Evolutionary conservation across 192 early-diverging fungal genomes (phyloP).

Genomic region (Coemansia sp.): DNA sequence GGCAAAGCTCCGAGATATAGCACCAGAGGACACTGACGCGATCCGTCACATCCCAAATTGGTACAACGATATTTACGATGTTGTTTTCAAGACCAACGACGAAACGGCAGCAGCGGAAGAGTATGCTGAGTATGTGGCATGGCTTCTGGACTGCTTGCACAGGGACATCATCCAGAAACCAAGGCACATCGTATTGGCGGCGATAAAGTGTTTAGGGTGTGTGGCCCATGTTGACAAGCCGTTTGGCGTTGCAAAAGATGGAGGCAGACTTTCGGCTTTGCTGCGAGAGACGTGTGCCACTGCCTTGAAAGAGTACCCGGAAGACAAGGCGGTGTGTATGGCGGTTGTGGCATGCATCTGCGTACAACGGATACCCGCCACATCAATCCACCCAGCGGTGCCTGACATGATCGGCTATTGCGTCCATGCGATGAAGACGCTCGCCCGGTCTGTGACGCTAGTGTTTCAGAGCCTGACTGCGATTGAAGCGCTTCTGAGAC

Average conservation of each 20-base stretch:
- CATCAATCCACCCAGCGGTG: constrained; percentile 15
- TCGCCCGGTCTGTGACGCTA: constrained; percentile 28
- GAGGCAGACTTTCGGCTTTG: neutral
- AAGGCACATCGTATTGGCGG: constrained; percentile 20
- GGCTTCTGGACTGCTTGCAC: constrained; percentile 21
- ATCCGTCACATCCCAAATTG: neutral
- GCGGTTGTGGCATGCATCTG: constrained; percentile 34
- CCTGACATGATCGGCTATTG: constrained; percentile 20
- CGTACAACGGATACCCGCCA: constrained; percentile 20
- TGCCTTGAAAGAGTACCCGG: constrained; percentile 8
- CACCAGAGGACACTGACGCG: neutral
- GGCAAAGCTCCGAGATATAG: constrained; percentile 2
- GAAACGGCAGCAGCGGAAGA: constrained; percentile 1
- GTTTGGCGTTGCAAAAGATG: constrained; percentile 6
- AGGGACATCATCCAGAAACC: constrained; percentile 20
- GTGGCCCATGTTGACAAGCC: constrained; percentile 23
- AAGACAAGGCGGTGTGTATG: constrained; percentile 34
- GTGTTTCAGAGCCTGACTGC: constrained; percentile 45
- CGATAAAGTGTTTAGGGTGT: constrained; percentile 35
- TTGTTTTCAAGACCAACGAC: constrained; percentile 10
- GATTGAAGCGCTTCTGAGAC: constrained; percentile 38
- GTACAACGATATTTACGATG: constrained; percentile 32
- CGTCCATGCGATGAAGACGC: constrained; percentile 8
- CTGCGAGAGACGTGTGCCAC: constrained; percentile 10
- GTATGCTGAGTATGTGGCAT: neutral